These are phyloP conservation scores for Penicillium polonicum DNA, from an alignment of 2,329 filamentous ascomycete species.

Conservation along the genomic window DNA sequence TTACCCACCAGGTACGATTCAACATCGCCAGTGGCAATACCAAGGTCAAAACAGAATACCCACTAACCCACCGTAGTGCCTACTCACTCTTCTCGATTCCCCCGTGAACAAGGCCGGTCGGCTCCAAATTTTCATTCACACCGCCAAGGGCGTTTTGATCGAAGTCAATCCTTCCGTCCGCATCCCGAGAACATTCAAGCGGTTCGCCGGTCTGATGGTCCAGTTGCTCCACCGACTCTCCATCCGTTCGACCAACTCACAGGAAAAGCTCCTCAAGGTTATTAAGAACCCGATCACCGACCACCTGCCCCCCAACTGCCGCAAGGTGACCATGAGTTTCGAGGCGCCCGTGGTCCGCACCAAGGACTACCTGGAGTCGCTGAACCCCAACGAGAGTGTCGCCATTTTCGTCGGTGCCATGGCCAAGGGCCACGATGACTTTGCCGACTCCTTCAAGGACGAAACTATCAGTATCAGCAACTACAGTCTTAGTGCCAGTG, in stretches of 20 bases:
- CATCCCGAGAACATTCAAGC: slow-evolving; percentile 97
- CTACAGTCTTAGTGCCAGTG: slow-evolving; percentile 93
- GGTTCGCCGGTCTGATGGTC: slow-evolving; percentile 97
- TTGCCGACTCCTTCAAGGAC: slow-evolving; percentile 90
- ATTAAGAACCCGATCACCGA: slow-evolving; percentile 98
- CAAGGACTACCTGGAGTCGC: slow-evolving; percentile 79
- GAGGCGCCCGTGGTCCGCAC: slow-evolving; percentile 85
- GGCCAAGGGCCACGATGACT: slow-evolving; percentile 95
- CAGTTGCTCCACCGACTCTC: slow-evolving; percentile 93
- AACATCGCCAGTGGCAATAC: slow-evolving; percentile 5
- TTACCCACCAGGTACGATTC: slow-evolving; percentile 86
- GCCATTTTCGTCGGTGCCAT: slow-evolving; percentile 98
- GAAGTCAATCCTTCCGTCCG: slow-evolving; percentile 97
- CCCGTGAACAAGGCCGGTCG: slow-evolving; percentile 98
- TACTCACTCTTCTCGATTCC: slow-evolving; percentile 94
- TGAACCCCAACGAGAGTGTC: slow-evolving; percentile 83
- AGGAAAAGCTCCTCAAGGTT: slow-evolving; percentile 95
- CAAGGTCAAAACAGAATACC: not conserved
- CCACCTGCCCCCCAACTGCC: slow-evolving; percentile 92
- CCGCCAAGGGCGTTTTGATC: slow-evolving; percentile 93
- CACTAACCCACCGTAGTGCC: slow-evolving; percentile 62
- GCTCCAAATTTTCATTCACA: slow-evolving; percentile 98
- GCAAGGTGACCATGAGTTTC: slow-evolving; percentile 95
- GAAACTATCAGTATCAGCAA: slow-evolving; percentile 99
- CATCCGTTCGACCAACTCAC: slow-evolving; percentile 92